Conservation (phyloP, 225 moss, liverwort and hornwort genomes). For the Pleurozium schreberi region DNA sequence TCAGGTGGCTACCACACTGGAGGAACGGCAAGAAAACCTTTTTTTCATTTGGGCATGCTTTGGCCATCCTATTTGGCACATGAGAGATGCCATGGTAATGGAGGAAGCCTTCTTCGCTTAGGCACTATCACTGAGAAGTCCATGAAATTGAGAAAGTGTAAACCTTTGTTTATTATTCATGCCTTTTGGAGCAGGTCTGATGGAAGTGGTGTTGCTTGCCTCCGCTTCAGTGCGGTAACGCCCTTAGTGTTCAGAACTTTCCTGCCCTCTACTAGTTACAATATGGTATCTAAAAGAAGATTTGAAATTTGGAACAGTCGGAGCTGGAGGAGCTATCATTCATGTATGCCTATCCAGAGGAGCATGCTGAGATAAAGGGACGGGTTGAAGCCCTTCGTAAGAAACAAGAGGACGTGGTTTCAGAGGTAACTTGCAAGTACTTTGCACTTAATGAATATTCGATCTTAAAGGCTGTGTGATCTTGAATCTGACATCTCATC, state of each 20-base stretch:
- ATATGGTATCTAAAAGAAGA: not conserved
- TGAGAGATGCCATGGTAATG: not conserved
- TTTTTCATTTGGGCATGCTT: not conserved
- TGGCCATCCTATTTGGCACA: not conserved
- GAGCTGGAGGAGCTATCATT: slow-evolving; percentile 96
- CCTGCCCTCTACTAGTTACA: not conserved
- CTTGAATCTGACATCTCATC: not conserved
- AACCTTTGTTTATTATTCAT: not conserved
- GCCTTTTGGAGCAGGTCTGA: not conserved
- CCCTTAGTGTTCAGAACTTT: not conserved
- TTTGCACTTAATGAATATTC: not conserved
- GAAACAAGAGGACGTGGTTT: slow-evolving; percentile 84
- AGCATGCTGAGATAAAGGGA: slow-evolving; percentile 56
- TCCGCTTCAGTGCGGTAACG: not conserved
- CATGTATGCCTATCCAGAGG: slow-evolving; percentile 79
- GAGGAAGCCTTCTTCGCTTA: not conserved
- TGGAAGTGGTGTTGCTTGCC: not conserved
- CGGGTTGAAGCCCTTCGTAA: slow-evolving; percentile 55
- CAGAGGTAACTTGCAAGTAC: slow-evolving; percentile 46
- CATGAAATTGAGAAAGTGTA: not conserved
- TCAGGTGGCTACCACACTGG: not conserved
- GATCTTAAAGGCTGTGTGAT: not conserved
- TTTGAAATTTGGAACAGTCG: slow-evolving; percentile 45
- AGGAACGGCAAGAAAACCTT: not conserved
- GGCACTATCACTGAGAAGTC: not conserved